Evolutionary conservation across 306 rosid genomes (phyloP).

Genomic region (Trichosanthes truncata): DNA sequence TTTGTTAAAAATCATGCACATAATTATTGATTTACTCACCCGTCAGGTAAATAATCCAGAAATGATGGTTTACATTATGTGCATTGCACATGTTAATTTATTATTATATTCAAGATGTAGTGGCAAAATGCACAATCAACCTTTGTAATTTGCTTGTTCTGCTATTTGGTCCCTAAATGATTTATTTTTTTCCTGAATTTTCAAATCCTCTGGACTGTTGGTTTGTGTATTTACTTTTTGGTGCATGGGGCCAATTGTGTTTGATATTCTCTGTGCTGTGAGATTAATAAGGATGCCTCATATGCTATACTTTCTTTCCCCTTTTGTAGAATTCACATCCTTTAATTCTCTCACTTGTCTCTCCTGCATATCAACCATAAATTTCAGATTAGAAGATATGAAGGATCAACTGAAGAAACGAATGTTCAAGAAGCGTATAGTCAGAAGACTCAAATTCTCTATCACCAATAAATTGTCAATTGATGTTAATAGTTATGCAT

Average conservation of each 20-base stretch:
- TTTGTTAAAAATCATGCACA: not conserved
- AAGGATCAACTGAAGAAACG: constrained; percentile 82
- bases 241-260: not conserved
- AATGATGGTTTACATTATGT: not conserved
- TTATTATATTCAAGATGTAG: not conserved
- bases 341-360: not conserved
- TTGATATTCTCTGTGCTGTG: not conserved
- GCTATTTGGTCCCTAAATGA: not conserved
- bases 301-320: not conserved
- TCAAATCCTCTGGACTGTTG: not conserved
- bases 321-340: not conserved
- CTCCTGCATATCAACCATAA: not conserved
- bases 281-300: not conserved
- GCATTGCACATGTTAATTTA: not conserved
- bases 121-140: not conserved
- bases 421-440: constrained; percentile 78
- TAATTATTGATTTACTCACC: not conserved
- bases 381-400: constrained; percentile 79
- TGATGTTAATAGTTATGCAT: constrained; percentile 68
- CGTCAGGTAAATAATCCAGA: not conserved
- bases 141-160: not conserved
- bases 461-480: constrained; percentile 59
- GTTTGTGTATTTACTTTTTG: not conserved
- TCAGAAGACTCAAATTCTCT: constrained; percentile 49
- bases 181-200: not conserved